Base-by-base conservation (phyloP, 169 alveolate species). In the Plasmodium relictum region DNA sequence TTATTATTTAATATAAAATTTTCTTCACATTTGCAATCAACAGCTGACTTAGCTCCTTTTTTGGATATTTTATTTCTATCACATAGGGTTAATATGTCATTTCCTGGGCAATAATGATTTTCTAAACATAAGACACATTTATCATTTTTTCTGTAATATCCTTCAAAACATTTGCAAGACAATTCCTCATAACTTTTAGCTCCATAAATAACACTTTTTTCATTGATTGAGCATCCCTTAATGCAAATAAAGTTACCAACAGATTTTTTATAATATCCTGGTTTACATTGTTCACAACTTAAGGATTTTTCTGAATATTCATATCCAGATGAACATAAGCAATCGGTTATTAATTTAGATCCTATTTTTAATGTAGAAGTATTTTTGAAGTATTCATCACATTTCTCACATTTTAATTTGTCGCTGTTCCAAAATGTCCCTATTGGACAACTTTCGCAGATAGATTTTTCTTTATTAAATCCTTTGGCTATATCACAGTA, bases 311-410 rank as follows among this genome's bases (percentile, higher is more conserved):
- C 92, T 14, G 86, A 31, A 61, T 62, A 72, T 73, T 68, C 93
- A 65, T 74, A 73, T 16, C 96, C 96, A 54, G 94, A 74, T 31
- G 90, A 50, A 45, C 96, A 94, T 42, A 89, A 37, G 31, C 96
- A 94, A 31, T 89, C 94, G 2, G 74, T 52, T 56, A 72, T 44
- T 62, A 92, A 73, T 12, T 37, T 65, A 2, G 93, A 50, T 10
- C 95, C 96, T 16, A n/a, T 88, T 31, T 63, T 66, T 20, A 56
- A 12, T 50, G 96, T 94, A 45, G 94, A 74, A 5, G 94, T 94
- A 73, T 89, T 73, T 74, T 76, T 58, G 12, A 74, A 56, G 39
- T 54, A 52, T 41, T 71, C 73, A n/a, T 65, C 59, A 69, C 96
- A 94, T 10, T 65, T 85, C 3, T 83, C 70, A 69, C 95, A 92